A percentile compares a stretch with the other conserved stretches of the same genome.
These are phyloP conservation scores for Naumovozyma dairenensis DNA, from an alignment of 805 yeast genomes.

Conservation along the genomic window DNA sequence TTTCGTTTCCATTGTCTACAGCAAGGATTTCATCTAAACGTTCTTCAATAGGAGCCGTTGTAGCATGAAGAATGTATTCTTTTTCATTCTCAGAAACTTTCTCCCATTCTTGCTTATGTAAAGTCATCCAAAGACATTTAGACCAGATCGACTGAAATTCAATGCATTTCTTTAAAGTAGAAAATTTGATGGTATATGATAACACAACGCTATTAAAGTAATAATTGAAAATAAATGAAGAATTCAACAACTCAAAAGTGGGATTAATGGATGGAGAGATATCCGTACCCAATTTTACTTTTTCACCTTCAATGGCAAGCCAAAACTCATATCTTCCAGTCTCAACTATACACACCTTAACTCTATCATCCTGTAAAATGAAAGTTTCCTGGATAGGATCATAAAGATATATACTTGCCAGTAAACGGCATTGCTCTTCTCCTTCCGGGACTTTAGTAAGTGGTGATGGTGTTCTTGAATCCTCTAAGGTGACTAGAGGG, in stretches of 20 bases:
- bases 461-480: slow-evolving; percentile 4
- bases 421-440: slow-evolving; percentile 5
- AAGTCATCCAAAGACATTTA: slow-evolving; percentile 50
- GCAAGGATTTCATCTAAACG: slow-evolving; percentile 28
- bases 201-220: slow-evolving; percentile 32
- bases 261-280: slow-evolving; percentile 50
- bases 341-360: slow-evolving; percentile 34
- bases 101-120: slow-evolving; percentile 42
- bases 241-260: slow-evolving; percentile 44
- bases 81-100: slow-evolving; percentile 36
- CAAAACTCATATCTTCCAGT: slow-evolving; percentile 43
- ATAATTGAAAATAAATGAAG: slow-evolving; percentile 57
- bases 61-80: slow-evolving; percentile 48
- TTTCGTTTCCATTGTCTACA: slow-evolving; percentile 25
- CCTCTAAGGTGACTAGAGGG: slow-evolving; percentile 1
- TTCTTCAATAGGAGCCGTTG: slow-evolving; percentile 32
- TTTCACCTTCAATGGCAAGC: slow-evolving; percentile 35
- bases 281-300: slow-evolving; percentile 30
- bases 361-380: slow-evolving; percentile 31
- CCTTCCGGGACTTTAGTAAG: slow-evolving; percentile 10
- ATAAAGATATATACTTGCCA: slow-evolving; percentile 44
- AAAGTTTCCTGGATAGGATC: slow-evolving; percentile 45
- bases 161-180: slow-evolving; percentile 31
- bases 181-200: slow-evolving; percentile 59
- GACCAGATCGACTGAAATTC: slow-evolving; percentile 45